A percentile compares a stretch with the other conserved stretches of the same genome.
Conservation (phyloP, 2,329 filamentous ascomycete genomes). For the Paraphoma chrysanthemicola region DNA sequence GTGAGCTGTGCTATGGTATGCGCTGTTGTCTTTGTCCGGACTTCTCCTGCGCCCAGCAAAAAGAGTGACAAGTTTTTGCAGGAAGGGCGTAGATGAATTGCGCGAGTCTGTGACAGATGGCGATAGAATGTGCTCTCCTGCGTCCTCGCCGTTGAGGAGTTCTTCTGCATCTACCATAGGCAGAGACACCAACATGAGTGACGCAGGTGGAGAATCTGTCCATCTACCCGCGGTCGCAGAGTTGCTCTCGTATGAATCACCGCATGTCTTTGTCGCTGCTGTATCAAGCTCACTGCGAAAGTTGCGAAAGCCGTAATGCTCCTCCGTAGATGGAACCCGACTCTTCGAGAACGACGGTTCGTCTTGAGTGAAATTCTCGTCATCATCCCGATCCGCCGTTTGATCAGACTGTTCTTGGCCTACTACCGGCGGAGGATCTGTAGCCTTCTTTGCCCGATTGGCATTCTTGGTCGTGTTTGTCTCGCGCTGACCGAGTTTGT, state of each 20-base stretch:
- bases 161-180: background rate
- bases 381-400: background rate
- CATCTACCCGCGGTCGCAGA: background rate
- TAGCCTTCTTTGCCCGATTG: background rate
- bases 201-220: background rate
- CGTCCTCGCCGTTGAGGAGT: background rate
- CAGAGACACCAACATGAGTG: background rate
- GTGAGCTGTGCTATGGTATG: background rate
- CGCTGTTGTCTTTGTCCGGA: background rate
- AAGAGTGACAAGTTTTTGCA: conserved; percentile 12
- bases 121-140: background rate
- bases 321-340: conserved; percentile 1
- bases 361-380: background rate
- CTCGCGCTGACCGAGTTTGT: background rate
- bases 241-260: background rate
- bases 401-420: background rate
- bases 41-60: conserved; percentile 15
- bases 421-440: background rate
- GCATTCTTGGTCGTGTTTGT: background rate
- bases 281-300: conserved; percentile 5
- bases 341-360: conserved; percentile 5
- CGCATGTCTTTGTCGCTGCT: background rate
- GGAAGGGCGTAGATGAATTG: background rate
- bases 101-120: background rate
- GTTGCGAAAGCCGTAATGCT: background rate